Evolutionary conservation across 805 yeast genomes (phyloP).

Genomic region (Aciculoconidium aculeatum): DNA sequence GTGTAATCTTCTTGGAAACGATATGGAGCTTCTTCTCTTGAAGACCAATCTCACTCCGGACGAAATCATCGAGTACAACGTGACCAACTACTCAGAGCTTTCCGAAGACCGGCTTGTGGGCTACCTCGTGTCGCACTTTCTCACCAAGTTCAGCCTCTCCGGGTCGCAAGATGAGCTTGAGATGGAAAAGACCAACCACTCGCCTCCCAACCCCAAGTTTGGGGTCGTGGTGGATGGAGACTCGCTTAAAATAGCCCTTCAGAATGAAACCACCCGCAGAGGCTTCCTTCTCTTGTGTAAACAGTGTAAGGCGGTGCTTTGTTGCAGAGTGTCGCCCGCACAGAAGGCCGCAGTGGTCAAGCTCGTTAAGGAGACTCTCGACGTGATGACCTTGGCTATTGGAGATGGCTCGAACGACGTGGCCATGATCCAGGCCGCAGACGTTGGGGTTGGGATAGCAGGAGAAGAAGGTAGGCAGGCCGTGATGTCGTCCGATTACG

Average conservation of each 20-base stretch:
- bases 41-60: conserved; percentile 27
- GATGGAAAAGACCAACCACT: conserved; percentile 54
- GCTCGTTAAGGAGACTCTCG: conserved; percentile 56
- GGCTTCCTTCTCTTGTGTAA: conserved; percentile 68
- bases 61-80: conserved; percentile 18
- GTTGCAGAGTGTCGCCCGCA: conserved; percentile 81
- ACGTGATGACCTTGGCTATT: conserved; percentile 73
- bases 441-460: conserved; percentile 81
- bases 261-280: conserved; percentile 26
- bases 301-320: conserved; percentile 70
- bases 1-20: conserved; percentile 61
- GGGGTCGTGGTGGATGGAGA: conserved; percentile 72
- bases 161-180: conserved; percentile 56
- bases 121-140: conserved; percentile 45
- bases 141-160: conserved; percentile 49
- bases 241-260: conserved; percentile 45
- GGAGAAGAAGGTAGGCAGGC: conserved; percentile 88
- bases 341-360: conserved; percentile 74
- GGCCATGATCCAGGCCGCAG: conserved; percentile 83
- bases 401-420: conserved; percentile 89
- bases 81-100: conserved; percentile 12
- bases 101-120: conserved; percentile 37
- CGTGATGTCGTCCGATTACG: conserved; percentile 81
- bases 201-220: conserved; percentile 50
- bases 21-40: conserved; percentile 63